Evolutionary conservation across 208 protist genomes (phyloP), one percentile per base, ranked within the genome.

Genomic region (Trypanosoma lewisi): DNA sequence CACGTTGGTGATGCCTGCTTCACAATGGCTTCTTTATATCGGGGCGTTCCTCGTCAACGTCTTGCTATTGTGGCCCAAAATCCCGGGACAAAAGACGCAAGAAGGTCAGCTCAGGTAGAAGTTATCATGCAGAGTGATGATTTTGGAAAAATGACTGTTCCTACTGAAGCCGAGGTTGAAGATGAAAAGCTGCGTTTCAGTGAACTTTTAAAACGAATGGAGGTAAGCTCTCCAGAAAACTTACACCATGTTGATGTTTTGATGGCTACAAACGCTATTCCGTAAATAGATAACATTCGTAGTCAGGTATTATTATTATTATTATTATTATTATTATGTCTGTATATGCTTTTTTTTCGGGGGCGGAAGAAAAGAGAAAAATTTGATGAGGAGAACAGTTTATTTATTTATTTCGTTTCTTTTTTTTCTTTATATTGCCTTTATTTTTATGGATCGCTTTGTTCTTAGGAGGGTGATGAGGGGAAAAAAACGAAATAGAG

Each of bases 1-100:
- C 85, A 94, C 72, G 77, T 94, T 44, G 88, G 88, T 42, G 88
- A 94, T 67, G 84, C 77, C 5, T 89, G 78, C 55, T 94, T 94
- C 63, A 87, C 88, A 27, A 91, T 94, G 84, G 82, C 85, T 16
- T 90, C 85, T 8, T 75, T 94, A 2, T 75, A 85, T 53, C 77
- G 84, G 33, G 88, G 88, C 9, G 70, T 94, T 36, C 69, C 84
- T 36, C 77, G 85, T n/a, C 75, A 81, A 44, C 82, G 88, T 57
- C 83, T 83, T 34, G 88, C 85, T n/a, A 77, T 85, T 27, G 76
- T 94, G 4, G 84, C 81, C 21, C 88, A 94, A 54, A 84, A 85
- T 59, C 84, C 88, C 5, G 88, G 88, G 27, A 85, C 82, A 28
- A 80, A 78, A 39, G 77, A 89, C 61, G 88, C 83, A 39, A 61